Conservation (phyloP, 1,284 basidiomycete genomes). For the Ganoderma sinense region DNA sequence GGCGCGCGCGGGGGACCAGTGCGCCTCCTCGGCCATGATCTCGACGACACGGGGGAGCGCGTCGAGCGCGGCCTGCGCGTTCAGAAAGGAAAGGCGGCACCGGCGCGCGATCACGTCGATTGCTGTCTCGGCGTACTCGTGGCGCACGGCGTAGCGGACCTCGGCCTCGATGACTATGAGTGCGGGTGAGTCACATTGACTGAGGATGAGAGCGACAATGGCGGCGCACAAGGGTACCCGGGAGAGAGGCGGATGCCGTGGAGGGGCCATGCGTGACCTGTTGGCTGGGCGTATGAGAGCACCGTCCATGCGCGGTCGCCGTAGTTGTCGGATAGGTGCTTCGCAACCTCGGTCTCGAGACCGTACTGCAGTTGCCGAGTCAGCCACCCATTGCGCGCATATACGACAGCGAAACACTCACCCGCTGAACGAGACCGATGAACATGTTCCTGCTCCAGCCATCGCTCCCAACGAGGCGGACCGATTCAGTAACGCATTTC, state of each 20-base stretch:
- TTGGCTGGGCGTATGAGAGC: slow-evolving; percentile 81
- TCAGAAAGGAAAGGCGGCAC: slow-evolving; percentile 92
- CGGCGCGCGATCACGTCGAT: slow-evolving; percentile 94
- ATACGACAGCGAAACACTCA: slow-evolving; percentile 42
- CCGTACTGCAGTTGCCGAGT: slow-evolving; percentile 66
- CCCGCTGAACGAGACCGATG: slow-evolving; percentile 93
- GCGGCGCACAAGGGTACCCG: slow-evolving; percentile 79
- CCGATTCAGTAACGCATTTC: slow-evolving; percentile 81
- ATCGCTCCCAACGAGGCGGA: slow-evolving; percentile 92
- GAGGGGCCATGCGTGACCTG: slow-evolving; percentile 85
- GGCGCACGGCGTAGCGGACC: slow-evolving; percentile 87
- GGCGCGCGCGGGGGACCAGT: slow-evolving; percentile 73
- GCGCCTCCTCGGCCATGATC: slow-evolving; percentile 89
- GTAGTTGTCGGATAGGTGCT: slow-evolving; percentile 93
- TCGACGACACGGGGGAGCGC: slow-evolving; percentile 89
- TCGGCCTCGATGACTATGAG: slow-evolving; percentile 88
- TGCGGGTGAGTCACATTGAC: slow-evolving; percentile 2
- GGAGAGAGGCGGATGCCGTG: slow-evolving; percentile 83
- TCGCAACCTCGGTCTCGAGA: slow-evolving; percentile 91
- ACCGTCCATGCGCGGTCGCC: slow-evolving; percentile 98
- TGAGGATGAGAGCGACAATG: background rate
- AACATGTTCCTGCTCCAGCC: slow-evolving; percentile 98
- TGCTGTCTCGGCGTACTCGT: slow-evolving; percentile 93
- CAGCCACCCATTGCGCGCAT: slow-evolving; percentile 5
- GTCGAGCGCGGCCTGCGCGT: slow-evolving; percentile 87